Conservation (phyloP, 2,329 filamentous ascomycete genomes). For the Venturia oleaginea region DNA sequence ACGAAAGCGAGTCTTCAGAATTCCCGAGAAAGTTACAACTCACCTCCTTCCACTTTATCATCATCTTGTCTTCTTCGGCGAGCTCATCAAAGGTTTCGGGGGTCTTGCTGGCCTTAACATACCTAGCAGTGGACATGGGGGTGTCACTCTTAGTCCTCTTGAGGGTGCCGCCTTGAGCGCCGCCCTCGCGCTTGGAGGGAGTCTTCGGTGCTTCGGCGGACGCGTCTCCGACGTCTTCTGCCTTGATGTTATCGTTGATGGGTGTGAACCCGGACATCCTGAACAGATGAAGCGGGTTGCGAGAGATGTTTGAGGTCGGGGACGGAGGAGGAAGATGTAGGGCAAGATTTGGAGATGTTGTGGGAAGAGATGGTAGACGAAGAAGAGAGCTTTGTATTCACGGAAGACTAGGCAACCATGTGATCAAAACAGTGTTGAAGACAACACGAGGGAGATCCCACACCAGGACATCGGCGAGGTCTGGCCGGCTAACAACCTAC, state of each 20-base stretch:
- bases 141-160: constrained; percentile 4
- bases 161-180: not conserved
- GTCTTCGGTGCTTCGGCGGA: not conserved
- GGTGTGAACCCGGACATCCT: not conserved
- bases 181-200: not conserved
- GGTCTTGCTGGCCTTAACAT: constrained; percentile 11
- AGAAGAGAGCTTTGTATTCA: not conserved
- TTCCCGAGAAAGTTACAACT: not conserved
- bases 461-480: not conserved
- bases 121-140: not conserved
- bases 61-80: constrained; percentile 12
- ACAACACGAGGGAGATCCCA: not conserved
- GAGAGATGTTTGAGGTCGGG: not conserved
- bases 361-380: not conserved
- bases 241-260: not conserved
- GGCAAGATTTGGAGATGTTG: not conserved
- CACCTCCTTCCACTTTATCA: constrained; percentile 16
- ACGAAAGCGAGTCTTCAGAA: not conserved
- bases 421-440: not conserved
- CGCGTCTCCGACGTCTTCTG: not conserved
- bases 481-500: not conserved
- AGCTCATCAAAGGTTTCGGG: constrained; percentile 14
- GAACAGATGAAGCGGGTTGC: not conserved
- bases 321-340: not conserved
- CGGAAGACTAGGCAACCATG: not conserved